Conservation (phyloP, 2,329 filamentous ascomycete genomes). For the Plectosphaerella sp. region DNA sequence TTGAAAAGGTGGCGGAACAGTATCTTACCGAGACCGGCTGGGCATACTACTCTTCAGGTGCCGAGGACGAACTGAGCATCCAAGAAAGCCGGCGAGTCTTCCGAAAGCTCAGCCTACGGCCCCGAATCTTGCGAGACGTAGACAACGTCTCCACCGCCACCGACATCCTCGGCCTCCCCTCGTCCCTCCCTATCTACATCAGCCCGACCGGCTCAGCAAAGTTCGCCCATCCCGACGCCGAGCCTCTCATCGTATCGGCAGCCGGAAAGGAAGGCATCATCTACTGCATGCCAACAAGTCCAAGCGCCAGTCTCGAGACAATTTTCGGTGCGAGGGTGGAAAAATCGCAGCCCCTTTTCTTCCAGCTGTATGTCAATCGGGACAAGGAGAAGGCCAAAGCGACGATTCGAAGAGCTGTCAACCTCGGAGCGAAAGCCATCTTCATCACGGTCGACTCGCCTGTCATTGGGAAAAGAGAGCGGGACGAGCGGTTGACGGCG, state of each 20-base stretch:
- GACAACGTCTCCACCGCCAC: constrained; percentile 56
- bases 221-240: constrained; percentile 59
- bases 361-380: constrained; percentile 59
- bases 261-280: constrained; percentile 6
- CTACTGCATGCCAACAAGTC: constrained; percentile 8
- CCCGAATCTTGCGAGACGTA: constrained; percentile 74
- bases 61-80: constrained; percentile 73
- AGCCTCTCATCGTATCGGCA: constrained; percentile 22
- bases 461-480: constrained; percentile 50
- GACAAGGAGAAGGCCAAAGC: constrained; percentile 43
- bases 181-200: constrained; percentile 56
- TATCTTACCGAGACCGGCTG: constrained; percentile 15
- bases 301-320: background rate
- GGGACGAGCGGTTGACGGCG: constrained; percentile 37
- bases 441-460: constrained; percentile 57
- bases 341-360: constrained; percentile 34
- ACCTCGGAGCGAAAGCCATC: constrained; percentile 43
- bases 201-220: constrained; percentile 61
- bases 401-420: constrained; percentile 40
- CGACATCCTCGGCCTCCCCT: constrained; percentile 47
- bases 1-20: constrained; percentile 26
- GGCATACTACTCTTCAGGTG: constrained; percentile 78
- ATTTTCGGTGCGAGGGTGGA: background rate
- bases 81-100: constrained; percentile 69
- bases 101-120: constrained; percentile 70